Percentiles rank a stretch among this genome's conserved stretches.
Evolutionary conservation across 1,284 basidiomycete genomes (phyloP).

Genomic region (Moesziomyces sp.): DNA sequence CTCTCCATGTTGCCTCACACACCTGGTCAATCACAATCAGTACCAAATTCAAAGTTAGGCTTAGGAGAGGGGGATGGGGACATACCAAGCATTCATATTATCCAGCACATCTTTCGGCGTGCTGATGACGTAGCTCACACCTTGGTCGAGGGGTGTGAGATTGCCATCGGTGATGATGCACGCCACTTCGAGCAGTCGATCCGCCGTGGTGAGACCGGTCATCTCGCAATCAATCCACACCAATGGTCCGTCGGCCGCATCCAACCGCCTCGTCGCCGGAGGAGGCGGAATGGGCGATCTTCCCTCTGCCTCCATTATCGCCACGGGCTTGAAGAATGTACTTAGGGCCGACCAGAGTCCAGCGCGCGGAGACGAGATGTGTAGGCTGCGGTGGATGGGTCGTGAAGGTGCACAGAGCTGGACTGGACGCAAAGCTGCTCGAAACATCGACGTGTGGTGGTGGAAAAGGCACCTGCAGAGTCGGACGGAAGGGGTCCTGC

Average conservation of each 20-base stretch:
- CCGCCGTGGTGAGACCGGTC: slow-evolving; percentile 76
- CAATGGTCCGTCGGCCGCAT: slow-evolving; percentile 74
- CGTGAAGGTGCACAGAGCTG: no score
- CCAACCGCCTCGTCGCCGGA: slow-evolving; percentile 31
- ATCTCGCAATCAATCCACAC: slow-evolving; percentile 92
- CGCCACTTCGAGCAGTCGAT: slow-evolving; percentile 80
- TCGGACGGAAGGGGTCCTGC: no score
- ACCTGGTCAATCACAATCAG: slow-evolving; percentile 18
- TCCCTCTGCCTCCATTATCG: not conserved
- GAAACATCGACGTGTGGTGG: no score
- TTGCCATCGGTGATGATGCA: slow-evolving; percentile 84
- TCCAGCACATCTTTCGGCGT: slow-evolving; percentile 76
- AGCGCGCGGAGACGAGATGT: no score
- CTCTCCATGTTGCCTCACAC: slow-evolving; percentile 42
- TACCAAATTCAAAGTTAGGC: not conserved
- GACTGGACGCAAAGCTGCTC: no score
- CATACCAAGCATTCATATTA: slow-evolving; percentile 61
- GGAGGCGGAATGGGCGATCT: slow-evolving; percentile 54
- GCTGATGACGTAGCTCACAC: slow-evolving; percentile 77
- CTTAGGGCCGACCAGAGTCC: no score
- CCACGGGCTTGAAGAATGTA: not conserved
- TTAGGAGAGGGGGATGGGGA: not conserved
- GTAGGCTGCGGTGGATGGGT: no score
- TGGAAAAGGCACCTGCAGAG: no score
- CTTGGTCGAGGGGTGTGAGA: slow-evolving; percentile 77